Percentiles rank a stretch among this genome's conserved stretches.
phyloP scores from a whole-genome alignment of 352 stramenopile genomes.

The Phytophthora brassicae region DNA sequence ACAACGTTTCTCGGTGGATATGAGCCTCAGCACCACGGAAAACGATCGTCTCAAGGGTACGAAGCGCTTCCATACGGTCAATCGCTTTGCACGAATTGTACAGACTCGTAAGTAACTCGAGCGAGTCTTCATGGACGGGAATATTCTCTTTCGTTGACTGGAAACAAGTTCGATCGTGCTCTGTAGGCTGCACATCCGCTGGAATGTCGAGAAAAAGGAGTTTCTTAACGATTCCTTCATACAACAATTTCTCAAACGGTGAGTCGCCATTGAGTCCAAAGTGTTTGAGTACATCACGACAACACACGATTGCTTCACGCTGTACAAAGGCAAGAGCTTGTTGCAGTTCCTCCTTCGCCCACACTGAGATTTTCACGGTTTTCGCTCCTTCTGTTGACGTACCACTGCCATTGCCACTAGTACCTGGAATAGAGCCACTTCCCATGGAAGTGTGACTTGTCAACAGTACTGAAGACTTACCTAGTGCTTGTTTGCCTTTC shows the following conservation, averaged over 20 bases:
- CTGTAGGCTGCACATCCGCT: conserved; percentile 77
- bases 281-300: conserved; percentile 69
- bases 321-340: conserved; percentile 80
- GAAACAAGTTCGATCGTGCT: conserved; percentile 87
- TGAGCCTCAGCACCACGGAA: conserved; percentile 81
- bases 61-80: conserved; percentile 71
- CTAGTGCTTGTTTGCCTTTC: conserved; percentile 43
- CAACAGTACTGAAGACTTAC: conserved; percentile 19
- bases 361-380: conserved; percentile 65
- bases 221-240: conserved; percentile 80
- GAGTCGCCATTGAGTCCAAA: conserved; percentile 66
- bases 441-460: conserved; percentile 6
- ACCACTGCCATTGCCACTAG: conserved; percentile 8
- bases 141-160: conserved; percentile 83
- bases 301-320: conserved; percentile 67
- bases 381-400: conserved; percentile 37
- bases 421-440: conserved; percentile 14
- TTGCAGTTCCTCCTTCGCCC: conserved; percentile 80
- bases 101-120: conserved; percentile 59
- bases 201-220: conserved; percentile 84
- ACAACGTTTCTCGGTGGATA: conserved; percentile 72
- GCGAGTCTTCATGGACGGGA: conserved; percentile 71
- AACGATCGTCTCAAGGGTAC: conserved; percentile 74
- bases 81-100: conserved; percentile 60
- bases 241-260: conserved; percentile 78